Percentiles rank a stretch among this genome's conserved stretches.
Conservation (phyloP, 768 basidiomycete species). For the Leccinum incarnatum region DNA sequence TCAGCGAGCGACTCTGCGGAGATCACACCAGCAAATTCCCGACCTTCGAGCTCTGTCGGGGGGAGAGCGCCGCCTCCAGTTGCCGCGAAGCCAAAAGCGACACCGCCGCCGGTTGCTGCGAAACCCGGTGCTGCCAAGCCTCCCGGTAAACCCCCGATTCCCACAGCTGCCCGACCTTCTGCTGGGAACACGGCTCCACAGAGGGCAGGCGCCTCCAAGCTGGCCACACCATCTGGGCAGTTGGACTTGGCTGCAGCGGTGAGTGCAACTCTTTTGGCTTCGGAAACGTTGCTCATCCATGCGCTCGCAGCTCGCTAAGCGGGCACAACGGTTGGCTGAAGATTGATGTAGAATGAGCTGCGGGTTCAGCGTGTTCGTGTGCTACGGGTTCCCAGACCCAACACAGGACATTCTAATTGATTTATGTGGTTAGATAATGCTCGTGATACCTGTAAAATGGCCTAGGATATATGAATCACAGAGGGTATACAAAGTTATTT, state of each 20-base stretch:
- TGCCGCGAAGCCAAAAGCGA: slow-evolving; percentile 62
- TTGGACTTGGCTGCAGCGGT: slow-evolving; percentile 84
- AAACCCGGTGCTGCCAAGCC: slow-evolving; percentile 53
- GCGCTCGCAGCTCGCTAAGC: slow-evolving; percentile 62
- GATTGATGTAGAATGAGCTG: slow-evolving; percentile 30
- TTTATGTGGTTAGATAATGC: slow-evolving; percentile 15
- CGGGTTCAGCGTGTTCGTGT: background rate
- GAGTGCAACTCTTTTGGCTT: slow-evolving; percentile 27
- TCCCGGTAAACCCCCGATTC: slow-evolving; percentile 61
- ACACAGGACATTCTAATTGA: slow-evolving; percentile 2
- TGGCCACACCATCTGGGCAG: slow-evolving; percentile 53
- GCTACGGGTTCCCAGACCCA: slow-evolving; percentile 1
- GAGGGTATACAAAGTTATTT: slow-evolving; percentile 26
- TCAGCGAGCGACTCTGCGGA: slow-evolving; percentile 34
- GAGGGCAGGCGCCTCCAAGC: slow-evolving; percentile 40
- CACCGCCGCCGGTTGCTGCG: slow-evolving; percentile 52
- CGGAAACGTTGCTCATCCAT: background rate
- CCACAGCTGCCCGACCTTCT: slow-evolving; percentile 52
- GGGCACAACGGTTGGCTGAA: slow-evolving; percentile 64
- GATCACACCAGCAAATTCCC: slow-evolving; percentile 44
- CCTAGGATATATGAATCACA: slow-evolving; percentile 16
- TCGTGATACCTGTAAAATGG: slow-evolving; percentile 10
- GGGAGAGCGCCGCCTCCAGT: slow-evolving; percentile 58
- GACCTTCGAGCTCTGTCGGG: slow-evolving; percentile 50
- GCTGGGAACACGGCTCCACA: slow-evolving; percentile 35